These are phyloP conservation scores for Lanzia echinophila DNA, from an alignment of 2,329 filamentous ascomycete genomes.

Conservation along the genomic window DNA sequence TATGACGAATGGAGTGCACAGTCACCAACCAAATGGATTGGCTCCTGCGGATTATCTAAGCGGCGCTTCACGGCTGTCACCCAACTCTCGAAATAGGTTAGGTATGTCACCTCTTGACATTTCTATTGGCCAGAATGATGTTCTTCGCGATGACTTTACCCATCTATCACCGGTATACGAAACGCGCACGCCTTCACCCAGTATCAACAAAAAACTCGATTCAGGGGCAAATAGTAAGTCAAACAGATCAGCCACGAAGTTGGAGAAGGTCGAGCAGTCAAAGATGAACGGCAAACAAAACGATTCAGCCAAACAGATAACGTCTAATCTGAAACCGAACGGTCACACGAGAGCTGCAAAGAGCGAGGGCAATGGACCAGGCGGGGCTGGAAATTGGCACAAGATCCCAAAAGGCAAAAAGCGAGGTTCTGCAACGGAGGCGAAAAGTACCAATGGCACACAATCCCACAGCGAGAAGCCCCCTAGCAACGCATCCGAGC, in stretches of 20 bases:
- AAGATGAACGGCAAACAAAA: slow-evolving; percentile 13
- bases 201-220: slow-evolving; percentile 48
- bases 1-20: slow-evolving; percentile 11
- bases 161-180: slow-evolving; percentile 70
- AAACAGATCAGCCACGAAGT: slow-evolving; percentile 10
- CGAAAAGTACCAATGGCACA: slow-evolving; percentile 41
- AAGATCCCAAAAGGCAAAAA: slow-evolving; percentile 47
- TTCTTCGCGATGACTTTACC: slow-evolving; percentile 23
- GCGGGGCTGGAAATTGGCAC: slow-evolving; percentile 44
- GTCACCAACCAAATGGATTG: slow-evolving; percentile 18
- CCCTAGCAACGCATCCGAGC: slow-evolving; percentile 53
- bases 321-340: slow-evolving; percentile 36
- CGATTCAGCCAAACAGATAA: slow-evolving; percentile 17
- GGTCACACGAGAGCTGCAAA: slow-evolving; percentile 48
- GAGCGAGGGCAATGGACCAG: slow-evolving; percentile 42
- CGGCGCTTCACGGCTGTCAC: slow-evolving; percentile 22
- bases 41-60: slow-evolving; percentile 16
- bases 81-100: slow-evolving; percentile 21
- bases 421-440: slow-evolving; percentile 37
- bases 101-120: slow-evolving; percentile 29
- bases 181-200: slow-evolving; percentile 64
- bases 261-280: slow-evolving; percentile 9
- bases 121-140: slow-evolving; percentile 21
- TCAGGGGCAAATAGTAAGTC: slow-evolving; percentile 17
- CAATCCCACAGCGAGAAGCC: slow-evolving; percentile 44